Evolutionary conservation across 129 eudicot genomes (phyloP).

Genomic region (Flaveria sonorensis): DNA sequence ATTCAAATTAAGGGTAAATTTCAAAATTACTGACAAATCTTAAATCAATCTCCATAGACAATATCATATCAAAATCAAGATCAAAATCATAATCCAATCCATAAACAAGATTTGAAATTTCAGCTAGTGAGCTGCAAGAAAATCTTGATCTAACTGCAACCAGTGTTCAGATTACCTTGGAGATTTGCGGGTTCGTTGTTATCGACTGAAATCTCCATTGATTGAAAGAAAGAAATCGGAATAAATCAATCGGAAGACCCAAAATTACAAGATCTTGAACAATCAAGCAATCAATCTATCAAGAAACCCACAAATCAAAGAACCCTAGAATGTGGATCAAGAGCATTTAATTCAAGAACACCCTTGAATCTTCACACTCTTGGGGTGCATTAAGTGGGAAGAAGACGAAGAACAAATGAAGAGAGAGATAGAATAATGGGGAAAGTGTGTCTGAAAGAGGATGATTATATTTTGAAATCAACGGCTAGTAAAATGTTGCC

Average conservation of each 20-base stretch:
- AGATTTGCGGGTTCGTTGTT: constrained; percentile 37
- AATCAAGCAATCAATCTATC: constrained; percentile 11
- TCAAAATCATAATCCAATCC: not conserved
- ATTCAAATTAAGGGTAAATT: constrained; percentile 24
- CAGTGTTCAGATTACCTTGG: constrained; percentile 26
- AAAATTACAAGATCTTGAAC: constrained; percentile 18
- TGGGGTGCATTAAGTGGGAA: constrained; percentile 36
- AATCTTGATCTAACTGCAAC: constrained; percentile 10
- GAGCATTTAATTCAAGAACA: constrained; percentile 37
- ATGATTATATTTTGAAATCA: constrained; percentile 42
- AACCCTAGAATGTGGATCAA: constrained; percentile 33
- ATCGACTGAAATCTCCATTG: constrained; percentile 38
- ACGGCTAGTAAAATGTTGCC: constrained; percentile 42
- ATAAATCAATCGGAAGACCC: constrained; percentile 15
- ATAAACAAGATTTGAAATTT: constrained; percentile 4
- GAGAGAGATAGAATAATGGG: constrained; percentile 27
- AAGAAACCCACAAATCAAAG: constrained; percentile 33
- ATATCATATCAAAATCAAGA: not conserved
- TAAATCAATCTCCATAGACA: not conserved
- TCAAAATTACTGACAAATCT: not conserved
- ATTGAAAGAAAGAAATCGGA: not conserved
- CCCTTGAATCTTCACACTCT: constrained; percentile 26
- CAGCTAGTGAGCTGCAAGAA: not conserved
- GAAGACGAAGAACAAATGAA: constrained; percentile 23
- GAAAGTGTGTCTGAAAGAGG: constrained; percentile 35